Evolutionary conservation across 129 eudicot genomes (phyloP).

Genomic region (Dittrichia graveolens): DNA sequence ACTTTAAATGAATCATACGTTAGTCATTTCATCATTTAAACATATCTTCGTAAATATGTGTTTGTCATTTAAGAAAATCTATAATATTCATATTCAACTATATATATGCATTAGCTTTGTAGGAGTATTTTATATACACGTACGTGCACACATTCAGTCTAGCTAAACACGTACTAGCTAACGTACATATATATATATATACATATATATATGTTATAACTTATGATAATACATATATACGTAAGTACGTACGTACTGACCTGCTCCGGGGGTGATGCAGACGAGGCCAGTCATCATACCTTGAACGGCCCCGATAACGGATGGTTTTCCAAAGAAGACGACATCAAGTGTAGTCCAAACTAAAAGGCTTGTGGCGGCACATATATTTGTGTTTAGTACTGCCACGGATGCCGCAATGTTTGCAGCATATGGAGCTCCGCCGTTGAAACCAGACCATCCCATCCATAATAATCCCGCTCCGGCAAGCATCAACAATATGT

Average conservation of each 20-base stretch:
- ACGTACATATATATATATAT: too few species aligned
- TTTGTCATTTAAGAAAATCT: too few species aligned
- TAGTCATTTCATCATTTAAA: too few species aligned
- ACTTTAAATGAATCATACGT: too few species aligned
- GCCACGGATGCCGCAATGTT: slow-evolving; percentile 61
- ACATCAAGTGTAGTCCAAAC: slow-evolving; percentile 82
- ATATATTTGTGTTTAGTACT: slow-evolving; percentile 64
- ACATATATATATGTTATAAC: too few species aligned
- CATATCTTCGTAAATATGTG: too few species aligned
- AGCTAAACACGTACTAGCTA: too few species aligned
- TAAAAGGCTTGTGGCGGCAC: slow-evolving; percentile 72
- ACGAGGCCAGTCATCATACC: slow-evolving; percentile 89
- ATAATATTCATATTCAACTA: too few species aligned
- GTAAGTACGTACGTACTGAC: slow-evolving; percentile 29
- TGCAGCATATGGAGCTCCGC: slow-evolving; percentile 80
- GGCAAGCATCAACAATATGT: slow-evolving; percentile 63
- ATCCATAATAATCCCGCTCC: slow-evolving; percentile 83
- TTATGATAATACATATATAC: too few species aligned
- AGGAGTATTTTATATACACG: too few species aligned
- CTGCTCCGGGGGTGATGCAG: slow-evolving; percentile 84
- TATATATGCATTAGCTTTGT: too few species aligned
- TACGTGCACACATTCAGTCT: too few species aligned
- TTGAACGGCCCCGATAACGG: slow-evolving; percentile 78
- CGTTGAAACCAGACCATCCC: slow-evolving; percentile 91
- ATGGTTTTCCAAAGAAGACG: slow-evolving; percentile 69